These are phyloP conservation scores for Mortierella sp. DNA, from an alignment of 371 early-diverging fungal species.

Conservation along the genomic window DNA sequence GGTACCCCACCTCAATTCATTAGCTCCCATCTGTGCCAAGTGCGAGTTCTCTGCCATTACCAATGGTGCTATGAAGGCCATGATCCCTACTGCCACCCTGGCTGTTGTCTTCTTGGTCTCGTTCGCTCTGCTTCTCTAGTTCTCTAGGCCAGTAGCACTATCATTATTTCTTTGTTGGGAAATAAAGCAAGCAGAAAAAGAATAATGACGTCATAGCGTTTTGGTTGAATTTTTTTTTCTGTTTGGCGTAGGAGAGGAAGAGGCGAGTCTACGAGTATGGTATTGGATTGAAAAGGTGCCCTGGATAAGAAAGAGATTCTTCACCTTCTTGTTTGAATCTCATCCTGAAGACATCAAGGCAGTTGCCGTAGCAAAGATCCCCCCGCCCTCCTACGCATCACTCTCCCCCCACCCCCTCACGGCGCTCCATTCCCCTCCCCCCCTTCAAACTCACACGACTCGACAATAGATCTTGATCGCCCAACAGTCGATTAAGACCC, in stretches of 20 bases:
- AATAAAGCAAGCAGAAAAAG: too few species aligned
- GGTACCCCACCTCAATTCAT: not conserved
- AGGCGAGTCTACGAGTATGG: not conserved
- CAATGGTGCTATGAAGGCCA: slow-evolving; percentile 15
- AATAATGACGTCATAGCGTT: not conserved
- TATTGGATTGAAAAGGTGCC: not conserved
- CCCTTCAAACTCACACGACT: not conserved
- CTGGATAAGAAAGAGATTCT: not conserved
- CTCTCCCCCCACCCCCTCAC: not conserved
- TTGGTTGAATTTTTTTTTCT: not conserved
- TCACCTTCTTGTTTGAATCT: slow-evolving; percentile 5
- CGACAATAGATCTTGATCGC: not conserved
- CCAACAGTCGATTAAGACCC: not conserved
- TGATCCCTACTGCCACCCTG: slow-evolving; percentile 11
- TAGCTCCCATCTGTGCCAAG: slow-evolving; percentile 39
- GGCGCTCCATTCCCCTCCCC: not conserved
- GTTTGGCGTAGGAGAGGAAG: not conserved
- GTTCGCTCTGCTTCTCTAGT: slow-evolving; percentile 5
- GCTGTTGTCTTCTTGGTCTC: slow-evolving; percentile 2
- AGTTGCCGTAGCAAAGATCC: slow-evolving; percentile 4
- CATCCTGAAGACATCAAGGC: slow-evolving; percentile 13
- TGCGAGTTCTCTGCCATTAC: slow-evolving; percentile 28
- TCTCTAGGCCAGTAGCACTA: too few species aligned
- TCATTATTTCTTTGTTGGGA: not conserved
- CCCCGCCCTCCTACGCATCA: not conserved